These are phyloP conservation scores for Coniochaeta sp. DNA, from an alignment of 2,329 filamentous ascomycete genomes.

Conservation along the genomic window DNA sequence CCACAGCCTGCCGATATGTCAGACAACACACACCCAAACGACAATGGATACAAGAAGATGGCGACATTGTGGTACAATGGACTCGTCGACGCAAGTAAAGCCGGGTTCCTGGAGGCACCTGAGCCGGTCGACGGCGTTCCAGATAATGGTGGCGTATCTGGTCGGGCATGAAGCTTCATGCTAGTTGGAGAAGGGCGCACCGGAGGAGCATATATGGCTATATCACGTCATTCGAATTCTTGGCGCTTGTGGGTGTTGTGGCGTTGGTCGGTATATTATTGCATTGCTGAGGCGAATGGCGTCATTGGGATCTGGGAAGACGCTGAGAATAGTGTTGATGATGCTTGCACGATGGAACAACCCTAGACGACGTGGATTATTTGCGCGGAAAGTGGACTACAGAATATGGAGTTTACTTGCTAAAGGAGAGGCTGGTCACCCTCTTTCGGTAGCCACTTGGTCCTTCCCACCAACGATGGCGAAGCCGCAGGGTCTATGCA, in stretches of 20 bases:
- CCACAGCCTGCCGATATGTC: slow-evolving; percentile 22
- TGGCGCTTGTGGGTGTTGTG: neutral
- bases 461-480: neutral
- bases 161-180: neutral
- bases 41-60: slow-evolving; percentile 33
- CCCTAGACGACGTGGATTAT: too few relatives aligned
- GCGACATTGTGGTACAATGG: slow-evolving; percentile 28
- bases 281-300: neutral
- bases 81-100: slow-evolving; percentile 9
- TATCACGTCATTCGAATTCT: neutral
- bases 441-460: neutral
- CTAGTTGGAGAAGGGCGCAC: neutral
- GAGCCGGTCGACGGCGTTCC: slow-evolving; percentile 12
- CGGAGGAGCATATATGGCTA: neutral
- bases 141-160: slow-evolving; percentile 9
- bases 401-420: too few relatives aligned
- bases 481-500: neutral
- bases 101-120: slow-evolving; percentile 24
- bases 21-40: slow-evolving; percentile 30
- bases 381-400: too few relatives aligned
- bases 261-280: neutral
- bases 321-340: too few relatives aligned
- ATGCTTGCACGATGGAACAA: too few relatives aligned
- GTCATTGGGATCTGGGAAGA: neutral
- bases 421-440: neutral